phyloP scores from a whole-genome alignment of 345 rosid genomes.

The Aurinia saxatilis region DNA sequence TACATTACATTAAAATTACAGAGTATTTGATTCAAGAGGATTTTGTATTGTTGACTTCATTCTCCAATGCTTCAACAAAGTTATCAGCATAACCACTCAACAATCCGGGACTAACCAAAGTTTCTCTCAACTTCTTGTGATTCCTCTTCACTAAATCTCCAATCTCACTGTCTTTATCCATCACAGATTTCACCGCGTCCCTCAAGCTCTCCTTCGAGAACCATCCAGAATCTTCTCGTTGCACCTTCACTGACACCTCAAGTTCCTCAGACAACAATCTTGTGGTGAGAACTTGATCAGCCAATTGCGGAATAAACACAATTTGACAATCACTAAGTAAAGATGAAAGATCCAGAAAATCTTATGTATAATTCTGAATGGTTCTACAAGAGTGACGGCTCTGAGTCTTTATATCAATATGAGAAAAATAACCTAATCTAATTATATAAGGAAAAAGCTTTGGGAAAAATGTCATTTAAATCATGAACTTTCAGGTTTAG shows the following conservation, averaged over 20 bases:
- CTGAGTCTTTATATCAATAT: no score
- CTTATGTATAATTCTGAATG: no score
- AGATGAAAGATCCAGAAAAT: no score
- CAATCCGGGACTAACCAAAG: not conserved
- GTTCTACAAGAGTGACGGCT: no score
- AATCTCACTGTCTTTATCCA: conserved; percentile 23
- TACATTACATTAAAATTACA: no score
- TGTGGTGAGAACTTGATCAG: conserved; percentile 33
- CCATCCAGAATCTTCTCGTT: conserved; percentile 22
- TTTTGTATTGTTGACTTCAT: conserved; percentile 4
- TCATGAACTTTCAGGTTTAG: no score
- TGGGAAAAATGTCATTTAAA: no score
- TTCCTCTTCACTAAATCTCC: conserved; percentile 4
- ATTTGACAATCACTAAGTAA: conserved; percentile 26
- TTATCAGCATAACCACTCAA: not conserved
- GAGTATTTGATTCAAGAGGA: not conserved
- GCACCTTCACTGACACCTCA: conserved; percentile 32
- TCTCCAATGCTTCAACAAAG: conserved; percentile 4
- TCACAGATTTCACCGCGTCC: conserved; percentile 16
- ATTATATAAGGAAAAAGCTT: no score
- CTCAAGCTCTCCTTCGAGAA: conserved; percentile 26
- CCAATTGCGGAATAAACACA: conserved; percentile 29
- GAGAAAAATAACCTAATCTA: no score
- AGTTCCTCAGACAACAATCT: conserved; percentile 31
- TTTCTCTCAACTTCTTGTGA: conserved; percentile 19